phyloP scores from a whole-genome alignment of 306 rosid genomes.

The Malus sylvestris region DNA sequence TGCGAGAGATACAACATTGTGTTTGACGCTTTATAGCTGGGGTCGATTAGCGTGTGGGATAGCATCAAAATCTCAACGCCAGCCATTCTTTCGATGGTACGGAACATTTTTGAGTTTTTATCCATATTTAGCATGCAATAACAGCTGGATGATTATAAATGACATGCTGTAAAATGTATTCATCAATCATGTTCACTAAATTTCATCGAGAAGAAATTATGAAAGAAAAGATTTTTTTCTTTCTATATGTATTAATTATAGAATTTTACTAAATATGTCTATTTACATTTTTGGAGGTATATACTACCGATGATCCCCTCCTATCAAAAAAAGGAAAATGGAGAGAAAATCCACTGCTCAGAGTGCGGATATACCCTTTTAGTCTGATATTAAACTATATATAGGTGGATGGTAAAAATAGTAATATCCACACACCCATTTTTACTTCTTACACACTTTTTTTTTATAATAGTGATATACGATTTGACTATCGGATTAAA shows the following conservation, averaged over 20 bases:
- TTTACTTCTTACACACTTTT: no score
- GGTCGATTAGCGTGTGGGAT: not conserved
- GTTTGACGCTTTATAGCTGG: not conserved
- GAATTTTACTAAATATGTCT: not conserved
- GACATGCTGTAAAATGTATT: not conserved
- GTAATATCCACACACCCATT: no score
- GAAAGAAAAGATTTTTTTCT: not conserved
- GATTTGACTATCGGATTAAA: no score
- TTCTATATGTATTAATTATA: not conserved
- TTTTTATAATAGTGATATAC: no score
- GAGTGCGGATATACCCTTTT: not conserved
- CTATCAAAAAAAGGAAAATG: not conserved
- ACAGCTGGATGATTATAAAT: not conserved
- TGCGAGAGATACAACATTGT: not conserved
- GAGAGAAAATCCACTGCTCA: not conserved
- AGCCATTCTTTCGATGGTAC: constrained; percentile 13
- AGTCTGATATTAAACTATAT: no score
- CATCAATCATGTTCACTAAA: not conserved
- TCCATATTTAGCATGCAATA: not conserved
- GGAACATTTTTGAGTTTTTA: not conserved
- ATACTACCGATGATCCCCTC: not conserved
- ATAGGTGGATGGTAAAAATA: not conserved
- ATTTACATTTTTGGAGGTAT: not conserved
- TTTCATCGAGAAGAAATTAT: not conserved
- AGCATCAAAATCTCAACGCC: not conserved